phyloP scores from a whole-genome alignment of 306 rosid species.

The Quercus berberidifolia region DNA sequence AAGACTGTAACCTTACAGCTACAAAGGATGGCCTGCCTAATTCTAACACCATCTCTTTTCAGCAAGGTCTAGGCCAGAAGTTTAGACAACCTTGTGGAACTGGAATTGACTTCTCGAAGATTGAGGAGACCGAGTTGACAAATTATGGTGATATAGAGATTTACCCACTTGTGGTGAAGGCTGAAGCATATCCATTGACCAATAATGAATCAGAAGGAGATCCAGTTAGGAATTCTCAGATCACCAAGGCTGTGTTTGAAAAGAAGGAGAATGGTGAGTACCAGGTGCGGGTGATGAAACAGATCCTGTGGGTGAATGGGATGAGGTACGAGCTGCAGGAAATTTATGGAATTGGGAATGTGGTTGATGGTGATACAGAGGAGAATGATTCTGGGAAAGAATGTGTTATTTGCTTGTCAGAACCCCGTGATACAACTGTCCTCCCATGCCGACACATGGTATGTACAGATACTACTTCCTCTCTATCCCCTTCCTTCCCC shows the following conservation, averaged over 20 bases:
- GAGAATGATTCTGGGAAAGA: slow-evolving; percentile 38
- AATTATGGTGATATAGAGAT: slow-evolving; percentile 29
- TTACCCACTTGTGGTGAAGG: slow-evolving; percentile 55
- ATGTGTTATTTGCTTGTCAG: slow-evolving; percentile 50
- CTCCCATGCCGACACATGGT: slow-evolving; percentile 65
- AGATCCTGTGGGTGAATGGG: slow-evolving; percentile 45
- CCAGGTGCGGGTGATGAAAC: slow-evolving; percentile 42
- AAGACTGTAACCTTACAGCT: slow-evolving; percentile 25
- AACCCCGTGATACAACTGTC: slow-evolving; percentile 46
- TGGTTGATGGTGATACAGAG: slow-evolving; percentile 30
- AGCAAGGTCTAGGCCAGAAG: slow-evolving; percentile 40
- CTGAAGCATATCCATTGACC: slow-evolving; percentile 25
- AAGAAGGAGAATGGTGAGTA: slow-evolving; percentile 33
- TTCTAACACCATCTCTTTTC: slow-evolving; percentile 33
- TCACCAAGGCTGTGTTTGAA: slow-evolving; percentile 44
- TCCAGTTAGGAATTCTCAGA: slow-evolving; percentile 32
- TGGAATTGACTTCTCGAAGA: slow-evolving; percentile 41
- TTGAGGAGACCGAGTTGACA: slow-evolving; percentile 23
- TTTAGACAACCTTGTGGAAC: slow-evolving; percentile 45
- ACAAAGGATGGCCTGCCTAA: slow-evolving; percentile 33
- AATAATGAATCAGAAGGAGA: slow-evolving; percentile 15
- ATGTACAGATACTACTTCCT: not conserved
- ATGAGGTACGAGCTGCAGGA: slow-evolving; percentile 48
- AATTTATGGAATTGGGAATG: slow-evolving; percentile 47
- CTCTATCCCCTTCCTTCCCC: not conserved